phyloP scores from a whole-genome alignment of 805 yeast genomes.

The Gaillardinia entomophila region DNA sequence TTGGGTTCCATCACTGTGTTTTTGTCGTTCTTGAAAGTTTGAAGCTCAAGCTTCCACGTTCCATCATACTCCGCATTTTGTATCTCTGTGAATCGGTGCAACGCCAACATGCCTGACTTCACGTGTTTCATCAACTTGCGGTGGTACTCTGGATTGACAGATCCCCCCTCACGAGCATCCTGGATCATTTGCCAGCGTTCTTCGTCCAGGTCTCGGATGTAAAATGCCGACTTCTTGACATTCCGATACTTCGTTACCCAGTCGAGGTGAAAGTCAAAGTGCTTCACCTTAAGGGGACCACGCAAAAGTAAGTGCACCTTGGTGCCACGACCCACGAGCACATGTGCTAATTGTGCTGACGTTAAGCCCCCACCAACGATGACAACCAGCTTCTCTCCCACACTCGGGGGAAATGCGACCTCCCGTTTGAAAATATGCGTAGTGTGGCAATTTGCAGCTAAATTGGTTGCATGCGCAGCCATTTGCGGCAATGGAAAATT shows the following conservation, averaged over 20 bases:
- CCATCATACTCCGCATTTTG: slow-evolving; percentile 18
- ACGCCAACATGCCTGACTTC: slow-evolving; percentile 21
- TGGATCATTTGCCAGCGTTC: slow-evolving; percentile 35
- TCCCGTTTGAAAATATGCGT: slow-evolving; percentile 25
- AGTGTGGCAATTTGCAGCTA: slow-evolving; percentile 29
- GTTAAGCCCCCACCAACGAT: slow-evolving; percentile 45
- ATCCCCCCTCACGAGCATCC: slow-evolving; percentile 41
- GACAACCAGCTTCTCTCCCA: slow-evolving; percentile 14
- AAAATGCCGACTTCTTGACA: slow-evolving; percentile 37
- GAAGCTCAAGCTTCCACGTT: slow-evolving; percentile 18
- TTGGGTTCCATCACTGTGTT: slow-evolving; percentile 4
- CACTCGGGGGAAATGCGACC: slow-evolving; percentile 17
- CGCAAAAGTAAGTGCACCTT: slow-evolving; percentile 30
- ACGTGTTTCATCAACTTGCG: slow-evolving; percentile 23
- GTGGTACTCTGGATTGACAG: slow-evolving; percentile 40
- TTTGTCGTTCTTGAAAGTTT: slow-evolving; percentile 2
- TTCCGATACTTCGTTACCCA: slow-evolving; percentile 47
- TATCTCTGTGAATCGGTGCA: slow-evolving; percentile 24
- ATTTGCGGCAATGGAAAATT: slow-evolving; percentile 25
- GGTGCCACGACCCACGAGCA: slow-evolving; percentile 24
- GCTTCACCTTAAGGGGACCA: slow-evolving; percentile 36
- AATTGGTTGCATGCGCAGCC: slow-evolving; percentile 6
- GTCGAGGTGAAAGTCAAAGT: slow-evolving; percentile 43
- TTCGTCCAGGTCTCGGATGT: slow-evolving; percentile 37
- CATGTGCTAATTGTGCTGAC: slow-evolving; percentile 41